These are phyloP conservation scores for Hemerocallis citrina DNA, from an alignment of 106 monocot species.

Conservation along the genomic window DNA sequence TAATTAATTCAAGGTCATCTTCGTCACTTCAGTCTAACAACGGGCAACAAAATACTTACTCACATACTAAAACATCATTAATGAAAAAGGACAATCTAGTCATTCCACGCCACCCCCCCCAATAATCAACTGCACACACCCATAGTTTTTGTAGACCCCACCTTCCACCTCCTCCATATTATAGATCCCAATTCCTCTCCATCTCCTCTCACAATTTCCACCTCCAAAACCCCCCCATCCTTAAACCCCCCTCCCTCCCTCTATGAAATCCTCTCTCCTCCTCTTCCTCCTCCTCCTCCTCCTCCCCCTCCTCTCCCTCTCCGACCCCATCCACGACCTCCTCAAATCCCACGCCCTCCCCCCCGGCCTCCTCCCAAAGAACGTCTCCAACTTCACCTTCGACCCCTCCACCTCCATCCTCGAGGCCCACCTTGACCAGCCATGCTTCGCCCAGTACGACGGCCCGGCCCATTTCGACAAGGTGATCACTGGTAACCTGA, in stretches of 20 bases:
- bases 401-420: conserved; percentile 11
- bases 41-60: too few species aligned
- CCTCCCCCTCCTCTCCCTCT: conserved; percentile 1
- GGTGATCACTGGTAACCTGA: conserved; percentile 15
- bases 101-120: background rate
- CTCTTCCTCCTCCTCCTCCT: background rate
- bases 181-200: background rate
- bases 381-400: conserved; percentile 20
- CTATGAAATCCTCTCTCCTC: background rate
- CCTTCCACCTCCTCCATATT: background rate
- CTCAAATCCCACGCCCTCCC: conserved; percentile 24
- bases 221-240: background rate
- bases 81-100: background rate
- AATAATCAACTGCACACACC: background rate
- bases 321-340: conserved; percentile 20
- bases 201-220: background rate
- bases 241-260: background rate
- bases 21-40: too few species aligned
- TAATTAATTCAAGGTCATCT: too few species aligned
- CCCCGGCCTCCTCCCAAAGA: conserved; percentile 20
- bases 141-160: background rate
- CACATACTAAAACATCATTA: background rate
- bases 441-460: conserved; percentile 31
- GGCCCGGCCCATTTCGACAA: conserved; percentile 14
- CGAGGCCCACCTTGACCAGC: conserved; percentile 14